Conservation (phyloP, 495 filamentous ascomycete genomes). For the Xylaria bambusicola region DNA sequence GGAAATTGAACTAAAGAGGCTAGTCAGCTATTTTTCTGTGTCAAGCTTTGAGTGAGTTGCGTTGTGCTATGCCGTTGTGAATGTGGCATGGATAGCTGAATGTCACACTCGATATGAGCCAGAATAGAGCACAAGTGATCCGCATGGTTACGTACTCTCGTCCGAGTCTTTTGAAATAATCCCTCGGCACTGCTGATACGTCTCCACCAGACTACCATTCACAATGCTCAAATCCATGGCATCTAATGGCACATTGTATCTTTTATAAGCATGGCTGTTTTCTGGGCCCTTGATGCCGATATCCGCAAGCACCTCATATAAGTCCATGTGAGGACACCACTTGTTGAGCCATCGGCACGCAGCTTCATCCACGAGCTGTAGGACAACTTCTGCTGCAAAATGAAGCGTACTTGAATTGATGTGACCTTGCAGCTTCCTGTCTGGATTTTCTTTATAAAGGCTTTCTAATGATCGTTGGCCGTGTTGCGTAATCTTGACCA, state of each 20-base stretch:
- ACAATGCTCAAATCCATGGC: slow-evolving; percentile 16
- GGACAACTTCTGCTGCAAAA: background rate
- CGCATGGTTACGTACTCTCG: background rate
- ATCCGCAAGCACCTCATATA: slow-evolving; percentile 1
- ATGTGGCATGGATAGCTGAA: no score
- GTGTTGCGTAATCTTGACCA: background rate
- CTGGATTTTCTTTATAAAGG: slow-evolving; percentile 17
- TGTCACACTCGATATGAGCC: no score
- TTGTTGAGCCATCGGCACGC: slow-evolving; percentile 19
- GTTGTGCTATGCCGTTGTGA: no score
- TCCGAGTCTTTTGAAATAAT: background rate
- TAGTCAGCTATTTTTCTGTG: background rate
- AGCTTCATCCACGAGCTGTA: slow-evolving; percentile 19
- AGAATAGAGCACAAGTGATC: no score
- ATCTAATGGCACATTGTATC: slow-evolving; percentile 17
- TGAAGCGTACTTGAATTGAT: slow-evolving; percentile 10
- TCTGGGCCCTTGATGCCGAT: background rate
- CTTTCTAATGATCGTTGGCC: slow-evolving; percentile 14
- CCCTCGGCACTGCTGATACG: slow-evolving; percentile 14
- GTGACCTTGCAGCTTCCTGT: slow-evolving; percentile 10
- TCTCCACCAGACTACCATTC: slow-evolving; percentile 4
- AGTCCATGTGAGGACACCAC: slow-evolving; percentile 21
- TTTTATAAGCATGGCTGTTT: background rate
- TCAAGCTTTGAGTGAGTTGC: no score
- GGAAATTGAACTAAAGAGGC: background rate